Evolutionary conservation across 2,329 filamentous ascomycete species (phyloP), one percentile per base, ranked within the genome.

Genomic region (Epichloe elymi): DNA sequence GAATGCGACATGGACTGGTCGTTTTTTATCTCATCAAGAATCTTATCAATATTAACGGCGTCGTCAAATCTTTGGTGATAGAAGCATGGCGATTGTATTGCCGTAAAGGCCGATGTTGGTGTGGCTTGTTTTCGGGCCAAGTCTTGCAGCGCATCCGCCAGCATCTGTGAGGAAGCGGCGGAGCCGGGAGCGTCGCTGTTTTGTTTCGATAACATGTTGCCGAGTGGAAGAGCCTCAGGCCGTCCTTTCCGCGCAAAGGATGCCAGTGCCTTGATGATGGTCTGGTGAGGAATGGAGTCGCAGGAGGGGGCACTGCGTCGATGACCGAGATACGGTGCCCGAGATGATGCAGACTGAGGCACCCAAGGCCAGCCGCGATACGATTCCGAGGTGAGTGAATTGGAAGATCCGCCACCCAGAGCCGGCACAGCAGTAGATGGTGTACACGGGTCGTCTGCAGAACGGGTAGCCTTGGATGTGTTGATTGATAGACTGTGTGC

Each of bases 61-160:
- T 95, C 89, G 60, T 96, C 93, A 63, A 98, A 98, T 55, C 91
- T 82, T 69, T 94, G 87, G 70, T 98, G 93, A 71, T 95, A 97
- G 71, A 95, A 98, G 72, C 93, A 98, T 14, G 93, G 93, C 43
- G 90, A 96, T 60, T 91, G 85, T 49, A 97, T 72, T 11, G 60
- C 76, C 11, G 83, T 78, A 58, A 90, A 75, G 15, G 77, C 58
- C 51, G 61, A 58, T 17, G 60, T 57, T 44, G 67, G 60, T 8
- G 63, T 62, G 36, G 61, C 65, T 63, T 62, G 66, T 61, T 63
- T 62, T 56, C 64, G 66, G 53, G 74, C 74, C 46, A 81, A 67
- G 58, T 75, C 76, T 58, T 75, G 74, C 52, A 81, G 72, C 8
- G 76, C 74, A 55, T 80, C 74, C 55, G 82, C 82, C 10, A 90